A percentile compares a stretch with the other conserved stretches of the same genome.
These are phyloP conservation scores for Xenoacremonium recifei DNA, from an alignment of 2,329 filamentous ascomycete genomes.

Conservation along the genomic window DNA sequence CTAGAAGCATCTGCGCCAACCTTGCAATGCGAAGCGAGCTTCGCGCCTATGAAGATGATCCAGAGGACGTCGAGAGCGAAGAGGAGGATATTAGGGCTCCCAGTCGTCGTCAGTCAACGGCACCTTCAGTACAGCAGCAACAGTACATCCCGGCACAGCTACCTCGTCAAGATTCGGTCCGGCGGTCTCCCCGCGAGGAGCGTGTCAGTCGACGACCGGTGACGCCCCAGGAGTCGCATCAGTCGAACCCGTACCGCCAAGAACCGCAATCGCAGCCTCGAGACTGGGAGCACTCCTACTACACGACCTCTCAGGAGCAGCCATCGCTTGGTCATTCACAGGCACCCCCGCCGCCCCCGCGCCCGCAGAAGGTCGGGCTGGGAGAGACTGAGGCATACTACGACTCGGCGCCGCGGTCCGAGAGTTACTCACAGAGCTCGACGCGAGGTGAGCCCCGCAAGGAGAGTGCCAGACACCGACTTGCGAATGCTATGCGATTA, in stretches of 20 bases:
- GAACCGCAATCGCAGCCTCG: slow-evolving; percentile 9
- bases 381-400: slow-evolving; percentile 35
- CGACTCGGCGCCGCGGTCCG: slow-evolving; percentile 21
- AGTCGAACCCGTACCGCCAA: slow-evolving; percentile 17
- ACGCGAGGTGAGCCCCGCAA: slow-evolving; percentile 19
- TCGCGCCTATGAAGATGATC: slow-evolving; percentile 37
- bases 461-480: slow-evolving; percentile 32
- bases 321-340: slow-evolving; percentile 11
- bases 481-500: slow-evolving; percentile 33
- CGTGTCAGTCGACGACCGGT: slow-evolving; percentile 15
- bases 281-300: slow-evolving; percentile 32
- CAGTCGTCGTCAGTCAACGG: slow-evolving; percentile 16
- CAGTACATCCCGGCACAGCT: slow-evolving; percentile 6
- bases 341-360: slow-evolving; percentile 35
- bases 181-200: slow-evolving; percentile 23
- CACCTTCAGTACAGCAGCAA: slow-evolving; percentile 12
- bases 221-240: slow-evolving; percentile 18
- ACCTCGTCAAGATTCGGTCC: slow-evolving; percentile 17
- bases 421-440: slow-evolving; percentile 22
- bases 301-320: slow-evolving; percentile 11
- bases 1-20: slow-evolving; percentile 46
- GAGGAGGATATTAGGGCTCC: slow-evolving; percentile 13
- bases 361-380: slow-evolving; percentile 35
- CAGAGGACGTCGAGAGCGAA: slow-evolving; percentile 35
- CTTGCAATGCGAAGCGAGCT: slow-evolving; percentile 53